phyloP scores from a whole-genome alignment of 768 basidiomycete genomes.

The Gymnopilus dilepis region DNA sequence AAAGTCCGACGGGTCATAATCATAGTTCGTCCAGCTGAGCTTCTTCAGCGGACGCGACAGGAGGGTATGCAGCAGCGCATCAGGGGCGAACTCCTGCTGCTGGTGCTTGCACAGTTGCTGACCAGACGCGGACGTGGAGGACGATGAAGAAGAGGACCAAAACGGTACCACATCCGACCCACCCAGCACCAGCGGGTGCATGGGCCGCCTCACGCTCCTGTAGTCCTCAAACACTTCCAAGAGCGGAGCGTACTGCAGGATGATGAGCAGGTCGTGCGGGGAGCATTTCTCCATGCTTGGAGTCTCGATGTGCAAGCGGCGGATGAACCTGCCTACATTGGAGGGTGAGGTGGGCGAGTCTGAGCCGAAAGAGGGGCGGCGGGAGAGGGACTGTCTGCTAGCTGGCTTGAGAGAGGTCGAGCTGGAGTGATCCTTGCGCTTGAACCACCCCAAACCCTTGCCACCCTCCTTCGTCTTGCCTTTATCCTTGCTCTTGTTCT shows the following conservation, averaged over 20 bases:
- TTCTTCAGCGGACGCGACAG: conserved; percentile 54
- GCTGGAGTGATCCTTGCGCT: neutral
- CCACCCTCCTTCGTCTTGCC: neutral
- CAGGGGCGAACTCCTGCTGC: conserved; percentile 25
- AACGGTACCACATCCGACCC: conserved; percentile 29
- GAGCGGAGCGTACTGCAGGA: conserved; percentile 66
- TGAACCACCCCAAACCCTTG: neutral
- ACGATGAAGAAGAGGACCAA: conserved; percentile 28
- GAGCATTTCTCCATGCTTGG: conserved; percentile 65
- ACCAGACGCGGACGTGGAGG: neutral
- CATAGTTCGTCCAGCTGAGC: conserved; percentile 77
- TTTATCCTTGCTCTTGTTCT: conserved; percentile 4
- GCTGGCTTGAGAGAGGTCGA: neutral
- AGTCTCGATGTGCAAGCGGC: conserved; percentile 74
- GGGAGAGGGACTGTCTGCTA: conserved; percentile 41
- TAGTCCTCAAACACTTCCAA: conserved; percentile 68
- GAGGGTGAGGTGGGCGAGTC: conserved; percentile 36
- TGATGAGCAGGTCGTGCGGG: conserved; percentile 69
- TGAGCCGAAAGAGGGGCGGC: conserved; percentile 32
- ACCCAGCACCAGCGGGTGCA: conserved; percentile 26
- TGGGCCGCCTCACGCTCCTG: conserved; percentile 59
- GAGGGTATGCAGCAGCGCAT: conserved; percentile 63
- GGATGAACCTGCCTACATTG: conserved; percentile 43
- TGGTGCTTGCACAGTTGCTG: neutral
- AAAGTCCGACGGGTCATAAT: conserved; percentile 36